A percentile compares a stretch with the other conserved stretches of the same genome.
These are phyloP conservation scores for Cladosporium oxysporum DNA, from an alignment of 2,329 filamentous ascomycete species.

Conservation along the genomic window DNA sequence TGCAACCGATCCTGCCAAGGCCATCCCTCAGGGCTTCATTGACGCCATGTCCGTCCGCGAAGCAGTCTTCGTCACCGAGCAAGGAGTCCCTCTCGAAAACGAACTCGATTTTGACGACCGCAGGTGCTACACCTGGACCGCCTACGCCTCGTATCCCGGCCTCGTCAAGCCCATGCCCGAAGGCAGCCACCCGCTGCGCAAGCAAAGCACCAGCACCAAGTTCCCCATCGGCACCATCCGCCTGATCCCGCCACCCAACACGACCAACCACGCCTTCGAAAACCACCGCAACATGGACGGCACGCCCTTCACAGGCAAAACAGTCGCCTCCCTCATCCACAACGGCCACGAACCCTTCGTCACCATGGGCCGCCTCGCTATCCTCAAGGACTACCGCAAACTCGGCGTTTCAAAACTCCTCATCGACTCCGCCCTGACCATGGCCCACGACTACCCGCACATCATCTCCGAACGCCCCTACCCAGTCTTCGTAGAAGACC, in stretches of 20 bases:
- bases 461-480: conserved; percentile 41
- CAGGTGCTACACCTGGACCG: conserved; percentile 71
- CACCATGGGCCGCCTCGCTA: conserved; percentile 77
- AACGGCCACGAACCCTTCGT: conserved; percentile 73
- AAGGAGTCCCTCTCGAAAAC: conserved; percentile 59
- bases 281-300: conserved; percentile 20
- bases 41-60: conserved; percentile 61
- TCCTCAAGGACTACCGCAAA: conserved; percentile 51
- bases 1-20: conserved; percentile 27
- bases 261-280: conserved; percentile 7
- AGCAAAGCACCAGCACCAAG: conserved; percentile 41
- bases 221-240: conserved; percentile 74
- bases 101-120: conserved; percentile 82
- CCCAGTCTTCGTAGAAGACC: conserved; percentile 35
- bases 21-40: conserved; percentile 48
- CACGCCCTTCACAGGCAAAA: conserved; percentile 27
- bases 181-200: conserved; percentile 27
- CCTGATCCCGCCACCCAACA: conserved; percentile 77
- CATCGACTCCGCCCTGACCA: conserved; percentile 67
- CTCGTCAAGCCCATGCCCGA: conserved; percentile 24
- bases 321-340: conserved; percentile 50
- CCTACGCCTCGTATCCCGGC: conserved; percentile 66
- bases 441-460: conserved; percentile 63
- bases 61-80: conserved; percentile 60
- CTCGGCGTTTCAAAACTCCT: conserved; percentile 65